A percentile compares a stretch with the other conserved stretches of the same genome.
These are phyloP conservation scores for Gelatoporia subvermispora DNA, from an alignment of 768 basidiomycete genomes.

Conservation along the genomic window DNA sequence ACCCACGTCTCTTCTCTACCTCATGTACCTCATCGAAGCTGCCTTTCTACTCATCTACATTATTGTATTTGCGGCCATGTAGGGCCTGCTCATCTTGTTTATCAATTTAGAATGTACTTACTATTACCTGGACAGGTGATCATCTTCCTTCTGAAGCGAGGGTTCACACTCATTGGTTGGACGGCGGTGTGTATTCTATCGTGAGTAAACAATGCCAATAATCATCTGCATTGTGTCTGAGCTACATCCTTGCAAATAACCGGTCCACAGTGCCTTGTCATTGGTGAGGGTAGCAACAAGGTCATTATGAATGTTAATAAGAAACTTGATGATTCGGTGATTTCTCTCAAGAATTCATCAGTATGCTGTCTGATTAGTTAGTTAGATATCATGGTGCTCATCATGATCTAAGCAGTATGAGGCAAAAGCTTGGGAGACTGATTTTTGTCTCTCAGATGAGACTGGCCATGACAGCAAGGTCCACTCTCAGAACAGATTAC, in stretches of 20 bases:
- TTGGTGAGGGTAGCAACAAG: slow-evolving; percentile 91
- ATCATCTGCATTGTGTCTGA: neutral
- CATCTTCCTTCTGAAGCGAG: slow-evolving; percentile 94
- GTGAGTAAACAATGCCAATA: slow-evolving; percentile 38
- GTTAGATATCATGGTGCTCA: slow-evolving; percentile 8
- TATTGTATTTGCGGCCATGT: slow-evolving; percentile 84
- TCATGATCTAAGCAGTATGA: slow-evolving; percentile 67
- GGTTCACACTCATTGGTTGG: slow-evolving; percentile 98
- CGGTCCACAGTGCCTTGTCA: slow-evolving; percentile 87
- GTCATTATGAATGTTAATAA: slow-evolving; percentile 92
- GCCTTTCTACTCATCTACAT: slow-evolving; percentile 85
- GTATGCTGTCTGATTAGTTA: slow-evolving; percentile 40
- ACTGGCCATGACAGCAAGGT: slow-evolving; percentile 57
- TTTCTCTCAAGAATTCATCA: slow-evolving; percentile 95
- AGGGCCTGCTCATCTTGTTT: slow-evolving; percentile 76
- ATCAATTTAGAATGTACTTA: neutral
- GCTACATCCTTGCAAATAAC: slow-evolving; percentile 53
- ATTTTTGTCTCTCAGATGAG: slow-evolving; percentile 68
- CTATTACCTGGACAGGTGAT: slow-evolving; percentile 46
- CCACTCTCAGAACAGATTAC: slow-evolving; percentile 43
- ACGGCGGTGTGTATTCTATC: slow-evolving; percentile 92
- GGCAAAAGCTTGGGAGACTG: slow-evolving; percentile 86
- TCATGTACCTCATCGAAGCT: slow-evolving; percentile 75
- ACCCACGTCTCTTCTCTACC: too few relatives aligned
- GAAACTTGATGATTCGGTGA: slow-evolving; percentile 96